phyloP scores from a whole-genome alignment of 2,329 filamentous ascomycete genomes.

The Fusarium domesticum region DNA sequence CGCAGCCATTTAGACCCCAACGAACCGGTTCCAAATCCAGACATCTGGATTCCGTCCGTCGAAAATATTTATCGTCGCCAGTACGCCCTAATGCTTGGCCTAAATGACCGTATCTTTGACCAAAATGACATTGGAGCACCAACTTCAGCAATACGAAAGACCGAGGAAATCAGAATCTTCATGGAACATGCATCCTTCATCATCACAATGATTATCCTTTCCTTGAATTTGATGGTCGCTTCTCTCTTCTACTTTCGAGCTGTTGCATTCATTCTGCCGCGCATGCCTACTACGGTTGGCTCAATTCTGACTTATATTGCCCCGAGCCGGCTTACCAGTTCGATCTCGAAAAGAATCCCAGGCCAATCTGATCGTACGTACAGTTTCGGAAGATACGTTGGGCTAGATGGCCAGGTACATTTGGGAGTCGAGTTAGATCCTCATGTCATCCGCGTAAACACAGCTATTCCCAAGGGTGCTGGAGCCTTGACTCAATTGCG shows the following conservation, averaged over 20 bases:
- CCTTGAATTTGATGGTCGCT: constrained; percentile 42
- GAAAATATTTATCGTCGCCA: constrained; percentile 25
- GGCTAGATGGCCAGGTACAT: constrained; percentile 45
- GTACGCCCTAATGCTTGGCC: constrained; percentile 35
- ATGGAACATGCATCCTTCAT: constrained; percentile 45
- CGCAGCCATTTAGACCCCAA: constrained; percentile 34
- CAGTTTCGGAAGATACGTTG: constrained; percentile 51
- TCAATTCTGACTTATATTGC: constrained; percentile 47
- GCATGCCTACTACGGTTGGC: constrained; percentile 51
- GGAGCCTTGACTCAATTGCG: no score
- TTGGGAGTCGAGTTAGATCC: constrained; percentile 51
- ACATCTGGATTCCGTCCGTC: constrained; percentile 12
- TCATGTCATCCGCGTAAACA: constrained; percentile 35
- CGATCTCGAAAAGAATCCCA: fast-evolving
- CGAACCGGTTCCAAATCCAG: constrained; percentile 16
- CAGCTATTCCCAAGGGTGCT: background rate
- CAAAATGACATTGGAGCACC: fast-evolving
- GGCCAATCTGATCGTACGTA: constrained; percentile 28
- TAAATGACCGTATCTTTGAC: constrained; percentile 42
- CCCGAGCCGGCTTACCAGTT: constrained; percentile 37
- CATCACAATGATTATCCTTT: constrained; percentile 43
- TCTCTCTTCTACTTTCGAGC: constrained; percentile 41
- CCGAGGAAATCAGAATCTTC: constrained; percentile 44
- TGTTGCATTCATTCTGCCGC: constrained; percentile 43
- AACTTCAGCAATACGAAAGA: constrained; percentile 15